phyloP scores from a whole-genome alignment of 1,284 basidiomycete genomes.

The Leccinum huronense region DNA sequence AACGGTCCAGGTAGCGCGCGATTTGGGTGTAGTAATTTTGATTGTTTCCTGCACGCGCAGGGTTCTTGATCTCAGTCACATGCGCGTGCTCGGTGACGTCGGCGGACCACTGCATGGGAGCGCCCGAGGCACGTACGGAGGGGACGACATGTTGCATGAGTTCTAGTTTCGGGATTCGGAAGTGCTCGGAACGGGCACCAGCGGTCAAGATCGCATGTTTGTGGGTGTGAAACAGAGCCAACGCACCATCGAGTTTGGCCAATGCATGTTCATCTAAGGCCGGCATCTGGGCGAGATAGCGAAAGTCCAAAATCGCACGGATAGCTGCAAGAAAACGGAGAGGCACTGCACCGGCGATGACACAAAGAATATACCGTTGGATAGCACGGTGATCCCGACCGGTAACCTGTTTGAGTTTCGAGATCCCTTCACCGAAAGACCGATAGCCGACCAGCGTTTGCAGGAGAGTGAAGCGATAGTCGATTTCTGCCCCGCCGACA shows the following conservation, averaged over 20 bases:
- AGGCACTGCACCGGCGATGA: not conserved
- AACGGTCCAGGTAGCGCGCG: not conserved
- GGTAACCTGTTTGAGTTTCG: not conserved
- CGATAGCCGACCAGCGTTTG: not conserved
- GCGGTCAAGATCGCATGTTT: conserved; percentile 1
- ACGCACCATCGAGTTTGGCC: not conserved
- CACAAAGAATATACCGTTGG: not conserved
- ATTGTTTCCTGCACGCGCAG: not conserved
- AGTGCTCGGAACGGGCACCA: not conserved
- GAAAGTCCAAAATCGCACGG: not conserved
- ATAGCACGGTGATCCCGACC: not conserved
- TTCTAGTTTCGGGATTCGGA: conserved; percentile 6
- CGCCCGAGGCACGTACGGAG: not conserved
- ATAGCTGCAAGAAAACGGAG: not conserved
- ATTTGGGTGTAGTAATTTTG: not conserved
- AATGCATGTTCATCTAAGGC: not conserved
- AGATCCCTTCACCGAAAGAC: not conserved
- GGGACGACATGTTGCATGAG: conserved; percentile 2
- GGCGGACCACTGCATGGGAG: not conserved
- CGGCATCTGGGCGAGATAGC: not conserved
- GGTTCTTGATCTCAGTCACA: not conserved
- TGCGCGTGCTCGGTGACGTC: not conserved
- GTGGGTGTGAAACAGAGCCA: conserved; percentile 4
- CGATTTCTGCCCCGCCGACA: not conserved
- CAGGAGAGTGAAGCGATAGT: not conserved